Evolutionary conservation across 1,284 basidiomycete species (phyloP).

Genomic region (Bjerkandera adusta): DNA sequence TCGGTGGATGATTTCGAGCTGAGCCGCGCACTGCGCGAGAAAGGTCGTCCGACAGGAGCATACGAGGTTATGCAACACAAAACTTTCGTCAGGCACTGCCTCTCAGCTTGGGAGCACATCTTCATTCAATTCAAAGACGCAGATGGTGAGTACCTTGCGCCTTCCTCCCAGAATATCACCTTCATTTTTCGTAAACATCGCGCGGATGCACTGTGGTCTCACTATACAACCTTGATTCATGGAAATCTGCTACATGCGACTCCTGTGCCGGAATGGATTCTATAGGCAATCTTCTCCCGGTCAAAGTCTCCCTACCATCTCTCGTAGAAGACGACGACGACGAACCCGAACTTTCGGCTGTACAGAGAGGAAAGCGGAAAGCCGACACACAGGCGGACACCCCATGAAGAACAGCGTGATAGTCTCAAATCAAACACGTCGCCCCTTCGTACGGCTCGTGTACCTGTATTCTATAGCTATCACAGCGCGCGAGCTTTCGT

Average conservation of each 20-base stretch:
- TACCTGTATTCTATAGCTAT: neutral
- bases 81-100: slow-evolving; percentile 44
- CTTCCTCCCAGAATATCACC: neutral
- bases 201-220: no score
- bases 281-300: slow-evolving; percentile 40
- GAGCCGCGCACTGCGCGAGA: slow-evolving; percentile 49
- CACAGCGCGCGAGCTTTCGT: neutral
- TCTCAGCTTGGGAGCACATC: slow-evolving; percentile 62
- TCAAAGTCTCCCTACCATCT: slow-evolving; percentile 41
- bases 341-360: slow-evolving; percentile 23
- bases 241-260: neutral
- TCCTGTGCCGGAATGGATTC: neutral
- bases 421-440: neutral
- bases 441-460: neutral
- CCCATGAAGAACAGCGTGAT: neutral
- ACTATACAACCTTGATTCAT: no score
- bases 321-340: slow-evolving; percentile 46
- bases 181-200: no score
- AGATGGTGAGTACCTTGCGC: slow-evolving; percentile 43
- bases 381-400: slow-evolving; percentile 18
- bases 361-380: slow-evolving; percentile 49
- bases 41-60: slow-evolving; percentile 42
- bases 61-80: slow-evolving; percentile 52
- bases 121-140: slow-evolving; percentile 62
- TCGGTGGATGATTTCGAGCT: slow-evolving; percentile 62